Evolutionary conservation across 768 basidiomycete genomes (phyloP).

Genomic region (Lentinula detonsa): DNA sequence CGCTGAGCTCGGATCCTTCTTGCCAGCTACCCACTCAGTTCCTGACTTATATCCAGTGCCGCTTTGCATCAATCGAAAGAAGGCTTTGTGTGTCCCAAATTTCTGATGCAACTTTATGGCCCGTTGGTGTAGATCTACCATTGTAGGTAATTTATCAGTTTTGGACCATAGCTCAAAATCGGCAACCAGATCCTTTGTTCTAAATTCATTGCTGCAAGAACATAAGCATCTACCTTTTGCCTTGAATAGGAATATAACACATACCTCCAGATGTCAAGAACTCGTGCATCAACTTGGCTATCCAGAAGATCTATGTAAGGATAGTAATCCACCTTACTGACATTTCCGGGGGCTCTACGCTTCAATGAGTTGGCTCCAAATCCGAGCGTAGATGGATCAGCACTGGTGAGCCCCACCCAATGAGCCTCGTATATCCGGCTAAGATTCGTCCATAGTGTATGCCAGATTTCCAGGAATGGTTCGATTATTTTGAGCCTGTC

Average conservation of each 20-base stretch:
- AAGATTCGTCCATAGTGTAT: slow-evolving; percentile 15
- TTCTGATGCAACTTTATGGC: neutral
- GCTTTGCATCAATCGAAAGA: neutral
- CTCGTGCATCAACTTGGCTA: slow-evolving; percentile 7
- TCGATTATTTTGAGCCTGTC: slow-evolving; percentile 10
- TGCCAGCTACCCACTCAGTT: neutral
- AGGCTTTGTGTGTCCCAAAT: neutral
- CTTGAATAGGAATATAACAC: neutral
- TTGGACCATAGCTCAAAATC: neutral
- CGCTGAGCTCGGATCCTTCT: neutral
- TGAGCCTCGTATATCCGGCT: slow-evolving; percentile 11
- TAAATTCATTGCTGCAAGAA: neutral
- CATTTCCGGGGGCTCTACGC: slow-evolving; percentile 7
- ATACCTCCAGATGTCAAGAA: slow-evolving; percentile 17
- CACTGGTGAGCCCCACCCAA: neutral
- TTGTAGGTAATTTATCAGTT: neutral
- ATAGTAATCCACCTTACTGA: slow-evolving; percentile 14
- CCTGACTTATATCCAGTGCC: neutral
- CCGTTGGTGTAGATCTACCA: neutral
- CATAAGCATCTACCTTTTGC: neutral
- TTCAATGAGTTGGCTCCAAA: slow-evolving; percentile 7
- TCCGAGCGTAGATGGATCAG: slow-evolving; percentile 13
- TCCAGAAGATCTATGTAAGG: slow-evolving; percentile 5
- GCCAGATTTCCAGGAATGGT: slow-evolving; percentile 12
- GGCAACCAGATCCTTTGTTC: neutral